These are phyloP conservation scores for Passalora sequoiae DNA, from an alignment of 2,329 filamentous ascomycete genomes.

Conservation along the genomic window DNA sequence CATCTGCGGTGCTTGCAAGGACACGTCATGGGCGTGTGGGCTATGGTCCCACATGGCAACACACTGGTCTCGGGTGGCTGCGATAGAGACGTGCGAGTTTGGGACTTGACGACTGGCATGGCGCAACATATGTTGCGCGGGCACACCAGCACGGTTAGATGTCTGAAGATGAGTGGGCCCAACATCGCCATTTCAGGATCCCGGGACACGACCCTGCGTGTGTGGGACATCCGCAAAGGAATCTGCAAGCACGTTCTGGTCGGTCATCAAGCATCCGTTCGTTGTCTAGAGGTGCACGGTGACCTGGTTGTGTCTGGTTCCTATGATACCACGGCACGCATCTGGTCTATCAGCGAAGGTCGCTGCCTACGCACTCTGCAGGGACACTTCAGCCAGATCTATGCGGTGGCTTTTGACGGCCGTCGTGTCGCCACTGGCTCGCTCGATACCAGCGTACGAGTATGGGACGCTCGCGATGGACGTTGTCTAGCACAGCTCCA, in stretches of 20 bases:
- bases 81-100: conserved; percentile 92
- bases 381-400: conserved; percentile 97
- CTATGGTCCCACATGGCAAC: conserved; percentile 97
- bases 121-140: conserved; percentile 81
- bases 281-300: conserved; percentile 91
- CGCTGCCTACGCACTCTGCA: conserved; percentile 83
- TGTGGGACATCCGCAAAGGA: conserved; percentile 90
- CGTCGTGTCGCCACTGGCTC: conserved; percentile 90
- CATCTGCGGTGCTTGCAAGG: conserved; percentile 84
- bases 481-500: conserved; percentile 88
- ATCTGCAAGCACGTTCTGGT: conserved; percentile 87
- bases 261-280: conserved; percentile 90
- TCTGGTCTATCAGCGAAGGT: conserved; percentile 97
- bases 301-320: conserved; percentile 97
- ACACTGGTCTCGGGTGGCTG: conserved; percentile 92
- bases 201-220: conserved; percentile 84
- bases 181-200: conserved; percentile 95
- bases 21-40: conserved; percentile 99
- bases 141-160: conserved; percentile 93
- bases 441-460: conserved; percentile 90
- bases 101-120: conserved; percentile 83
- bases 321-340: conserved; percentile 93
- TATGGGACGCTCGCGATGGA: conserved; percentile 64
- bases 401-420: conserved; percentile 96
- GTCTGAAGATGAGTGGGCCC: conserved; percentile 92